Evolutionary conservation across 139 green algal species (phyloP), one percentile per base, ranked within the genome.

Genomic region (Chlamydomonas sphaeroides): DNA sequence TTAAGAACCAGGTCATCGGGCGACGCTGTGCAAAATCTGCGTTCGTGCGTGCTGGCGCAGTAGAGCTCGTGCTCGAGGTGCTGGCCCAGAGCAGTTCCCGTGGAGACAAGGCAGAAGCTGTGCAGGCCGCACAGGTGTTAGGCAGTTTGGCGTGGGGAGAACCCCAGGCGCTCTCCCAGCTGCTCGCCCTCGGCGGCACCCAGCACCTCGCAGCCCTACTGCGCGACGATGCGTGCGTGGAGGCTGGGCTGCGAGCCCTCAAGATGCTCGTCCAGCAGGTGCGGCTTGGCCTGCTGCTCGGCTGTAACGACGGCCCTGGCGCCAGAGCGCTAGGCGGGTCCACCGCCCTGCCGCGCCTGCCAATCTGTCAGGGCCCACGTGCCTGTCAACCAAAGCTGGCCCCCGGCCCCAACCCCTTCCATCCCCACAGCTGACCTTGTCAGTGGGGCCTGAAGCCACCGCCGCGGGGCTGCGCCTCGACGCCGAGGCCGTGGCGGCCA

Each of bases 251-350:
- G 32, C 74, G 81, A 25, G 63, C 81, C 7, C 36, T 82, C 21
- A 86, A 86, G 62, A 63, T 86, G 36, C 35, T 57, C 7, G 5
- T 84, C 0, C 65, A 84, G 14, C 77, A 84, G 77, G 65, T 67
- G 35, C 14, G 56, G 28, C 10, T 28, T 1, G 20, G 23, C 32
- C 17, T 30, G 18, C 11, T 25, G 61, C 20, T 21, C 25, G n/a
- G 30, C 14, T 25, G n/a, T 25, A 28, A 36, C n/a, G 39, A n/a
- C 6, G 61, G 8, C 20, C 1, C 4, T 3, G 62, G 17, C 7
- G 33, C 10, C 2, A 8, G 62, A 3, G 10, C 10, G 32, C 59
- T 5, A 38, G 26, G 53, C 17, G 17, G 36, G 32, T 7, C 45
- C 11, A 14, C 11, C 45, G 14, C 11, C 14, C 45, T 14, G 14